These are phyloP conservation scores for Lentinula boryana DNA, from an alignment of 768 basidiomycete genomes.

Conservation along the genomic window DNA sequence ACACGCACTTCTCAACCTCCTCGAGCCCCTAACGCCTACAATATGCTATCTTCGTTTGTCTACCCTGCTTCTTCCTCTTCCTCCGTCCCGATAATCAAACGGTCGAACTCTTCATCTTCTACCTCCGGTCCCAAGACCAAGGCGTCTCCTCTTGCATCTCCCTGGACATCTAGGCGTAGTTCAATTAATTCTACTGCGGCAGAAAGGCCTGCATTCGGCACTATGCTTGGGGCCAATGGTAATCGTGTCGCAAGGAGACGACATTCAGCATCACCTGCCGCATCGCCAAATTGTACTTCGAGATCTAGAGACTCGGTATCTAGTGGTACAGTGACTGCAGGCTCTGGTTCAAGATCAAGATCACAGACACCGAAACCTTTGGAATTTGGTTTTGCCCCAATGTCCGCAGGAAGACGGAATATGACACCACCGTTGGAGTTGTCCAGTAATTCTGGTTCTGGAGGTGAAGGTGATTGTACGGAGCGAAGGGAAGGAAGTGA, in stretches of 20 bases:
- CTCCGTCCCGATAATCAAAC: slow-evolving; percentile 9
- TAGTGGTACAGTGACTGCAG: not conserved
- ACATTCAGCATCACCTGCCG: not conserved
- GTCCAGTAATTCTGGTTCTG: slow-evolving; percentile 22
- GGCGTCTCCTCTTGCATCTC: slow-evolving; percentile 5
- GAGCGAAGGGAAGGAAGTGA: slow-evolving; percentile 26
- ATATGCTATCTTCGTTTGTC: slow-evolving; percentile 56
- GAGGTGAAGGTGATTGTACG: slow-evolving; percentile 9
- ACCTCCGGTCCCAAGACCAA: not conserved
- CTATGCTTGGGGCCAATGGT: not conserved
- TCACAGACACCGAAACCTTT: slow-evolving; percentile 13
- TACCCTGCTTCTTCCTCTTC: slow-evolving; percentile 19
- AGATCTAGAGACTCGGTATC: not conserved
- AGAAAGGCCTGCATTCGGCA: not conserved
- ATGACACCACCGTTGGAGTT: slow-evolving; percentile 60
- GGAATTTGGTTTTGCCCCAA: slow-evolving; percentile 2
- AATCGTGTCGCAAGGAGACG: not conserved
- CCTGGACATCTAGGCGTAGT: slow-evolving; percentile 1
- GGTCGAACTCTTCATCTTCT: slow-evolving; percentile 4
- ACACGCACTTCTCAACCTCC: slow-evolving; percentile 32
- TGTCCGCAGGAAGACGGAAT: slow-evolving; percentile 19
- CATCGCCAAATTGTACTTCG: not conserved
- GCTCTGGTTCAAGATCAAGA: slow-evolving; percentile 9
- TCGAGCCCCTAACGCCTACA: slow-evolving; percentile 51
- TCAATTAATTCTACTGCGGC: slow-evolving; percentile 5